A percentile compares a stretch with the other conserved stretches of the same genome.
phyloP scores from a whole-genome alignment of 495 filamentous ascomycete species.

The Neurospora sp. region DNA sequence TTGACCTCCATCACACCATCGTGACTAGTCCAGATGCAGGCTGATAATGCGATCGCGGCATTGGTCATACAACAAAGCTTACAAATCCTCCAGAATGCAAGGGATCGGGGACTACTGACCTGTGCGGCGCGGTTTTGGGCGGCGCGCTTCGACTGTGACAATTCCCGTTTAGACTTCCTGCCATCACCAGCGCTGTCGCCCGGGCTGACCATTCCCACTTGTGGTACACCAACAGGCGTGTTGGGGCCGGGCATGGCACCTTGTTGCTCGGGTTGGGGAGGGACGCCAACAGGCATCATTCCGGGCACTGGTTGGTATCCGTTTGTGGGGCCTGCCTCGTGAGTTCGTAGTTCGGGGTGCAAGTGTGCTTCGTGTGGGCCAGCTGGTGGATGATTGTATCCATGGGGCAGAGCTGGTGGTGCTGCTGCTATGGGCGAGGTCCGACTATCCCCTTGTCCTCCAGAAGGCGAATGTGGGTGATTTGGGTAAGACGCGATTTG shows the following conservation, averaged over 20 bases:
- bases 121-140: constrained; percentile 96
- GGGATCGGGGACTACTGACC: constrained; percentile 40
- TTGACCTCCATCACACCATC: not conserved
- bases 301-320: constrained; percentile 15
- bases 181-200: constrained; percentile 28
- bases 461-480: constrained; percentile 12
- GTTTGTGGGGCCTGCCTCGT: constrained; percentile 13
- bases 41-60: not conserved
- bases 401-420: constrained; percentile 18
- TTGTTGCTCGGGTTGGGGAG: constrained; percentile 14
- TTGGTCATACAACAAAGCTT: not conserved
- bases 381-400: constrained; percentile 19
- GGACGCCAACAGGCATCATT: constrained; percentile 23
- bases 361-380: constrained; percentile 19
- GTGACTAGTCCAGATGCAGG: not conserved
- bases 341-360: constrained; percentile 21
- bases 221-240: constrained; percentile 1
- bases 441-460: constrained; percentile 8
- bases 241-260: constrained; percentile 14
- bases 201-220: constrained; percentile 1
- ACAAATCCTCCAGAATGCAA: not conserved
- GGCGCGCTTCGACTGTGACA: constrained; percentile 89
- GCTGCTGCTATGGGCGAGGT: constrained; percentile 10
- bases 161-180: constrained; percentile 61
- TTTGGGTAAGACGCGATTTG: constrained; percentile 2